A percentile compares a stretch with the other conserved stretches of the same genome.
Conservation (phyloP, 2,329 filamentous ascomycete genomes). For the Neurospora sp. region DNA sequence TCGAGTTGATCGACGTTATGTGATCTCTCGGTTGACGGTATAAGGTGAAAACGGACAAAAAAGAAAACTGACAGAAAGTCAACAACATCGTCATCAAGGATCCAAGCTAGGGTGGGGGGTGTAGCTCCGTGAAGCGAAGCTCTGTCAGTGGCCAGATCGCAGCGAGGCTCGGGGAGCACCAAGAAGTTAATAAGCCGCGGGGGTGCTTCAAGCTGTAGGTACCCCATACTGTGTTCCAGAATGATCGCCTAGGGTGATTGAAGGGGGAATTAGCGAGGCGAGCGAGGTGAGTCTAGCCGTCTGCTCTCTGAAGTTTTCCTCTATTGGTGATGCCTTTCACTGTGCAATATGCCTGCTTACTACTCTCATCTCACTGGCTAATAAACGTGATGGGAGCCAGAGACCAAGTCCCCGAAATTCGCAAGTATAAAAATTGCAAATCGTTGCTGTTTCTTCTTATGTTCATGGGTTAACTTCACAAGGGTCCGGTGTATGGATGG, state of each 20-base stretch:
- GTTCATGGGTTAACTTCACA: background rate
- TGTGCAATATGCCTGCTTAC: background rate
- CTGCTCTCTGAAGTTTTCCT: background rate
- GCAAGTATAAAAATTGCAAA: background rate
- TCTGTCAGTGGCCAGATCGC: background rate
- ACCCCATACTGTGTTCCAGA: background rate
- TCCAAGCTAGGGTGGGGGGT: background rate
- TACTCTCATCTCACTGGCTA: background rate
- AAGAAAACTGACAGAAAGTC: background rate
- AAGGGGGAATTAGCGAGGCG: background rate
- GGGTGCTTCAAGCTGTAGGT: background rate
- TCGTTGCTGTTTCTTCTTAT: background rate
- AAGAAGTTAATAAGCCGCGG: background rate
- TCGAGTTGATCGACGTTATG: background rate
- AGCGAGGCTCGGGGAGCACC: background rate
- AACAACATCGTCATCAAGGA: background rate
- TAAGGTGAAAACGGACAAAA: background rate
- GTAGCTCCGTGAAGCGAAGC: background rate
- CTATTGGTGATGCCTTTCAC: background rate
- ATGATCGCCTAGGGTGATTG: background rate
- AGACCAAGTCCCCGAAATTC: background rate
- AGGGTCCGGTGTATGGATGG: background rate
- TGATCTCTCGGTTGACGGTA: background rate
- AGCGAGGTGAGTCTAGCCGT: background rate
- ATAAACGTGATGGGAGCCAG: background rate